phyloP scores from a whole-genome alignment of 768 basidiomycete genomes.

The Leccinum olivaceopallidum region DNA sequence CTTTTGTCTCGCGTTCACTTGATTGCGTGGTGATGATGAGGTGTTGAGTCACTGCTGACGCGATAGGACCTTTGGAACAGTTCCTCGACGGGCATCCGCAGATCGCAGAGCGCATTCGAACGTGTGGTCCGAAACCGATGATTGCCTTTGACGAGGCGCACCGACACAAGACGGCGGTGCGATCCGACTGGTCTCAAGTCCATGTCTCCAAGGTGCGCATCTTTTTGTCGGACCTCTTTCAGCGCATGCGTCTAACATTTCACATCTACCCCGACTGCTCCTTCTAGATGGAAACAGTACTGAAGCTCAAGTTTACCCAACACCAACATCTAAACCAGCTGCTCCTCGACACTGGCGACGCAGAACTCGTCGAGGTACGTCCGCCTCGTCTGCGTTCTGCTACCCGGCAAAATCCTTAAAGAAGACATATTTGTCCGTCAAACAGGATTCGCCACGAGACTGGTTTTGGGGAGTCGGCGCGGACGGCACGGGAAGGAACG shows the following conservation, averaged over 20 bases:
- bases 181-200: constrained; percentile 67
- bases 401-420: not conserved
- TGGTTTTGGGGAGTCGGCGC: constrained; percentile 76
- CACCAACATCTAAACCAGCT: constrained; percentile 57
- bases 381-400: constrained; percentile 1
- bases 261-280: not conserved
- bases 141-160: constrained; percentile 68
- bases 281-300: constrained; percentile 59
- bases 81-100: constrained; percentile 60
- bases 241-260: not conserved
- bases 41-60: constrained; percentile 3
- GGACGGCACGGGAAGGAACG: constrained; percentile 66
- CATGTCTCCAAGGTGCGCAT: constrained; percentile 56
- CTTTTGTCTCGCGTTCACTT: not conserved
- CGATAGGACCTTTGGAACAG: constrained; percentile 30
- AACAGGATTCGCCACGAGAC: constrained; percentile 70
- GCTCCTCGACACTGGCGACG: constrained; percentile 64
- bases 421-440: not conserved
- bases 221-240: not conserved
- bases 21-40: not conserved
- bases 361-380: constrained; percentile 66
- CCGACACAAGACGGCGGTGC: constrained; percentile 60
- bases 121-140: constrained; percentile 58
- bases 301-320: constrained; percentile 72
- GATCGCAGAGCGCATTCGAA: constrained; percentile 70